Percentiles rank a stretch among this genome's conserved stretches.
Evolutionary conservation across 2,329 filamentous ascomycete species (phyloP).

Genomic region (Xylaria sp.): DNA sequence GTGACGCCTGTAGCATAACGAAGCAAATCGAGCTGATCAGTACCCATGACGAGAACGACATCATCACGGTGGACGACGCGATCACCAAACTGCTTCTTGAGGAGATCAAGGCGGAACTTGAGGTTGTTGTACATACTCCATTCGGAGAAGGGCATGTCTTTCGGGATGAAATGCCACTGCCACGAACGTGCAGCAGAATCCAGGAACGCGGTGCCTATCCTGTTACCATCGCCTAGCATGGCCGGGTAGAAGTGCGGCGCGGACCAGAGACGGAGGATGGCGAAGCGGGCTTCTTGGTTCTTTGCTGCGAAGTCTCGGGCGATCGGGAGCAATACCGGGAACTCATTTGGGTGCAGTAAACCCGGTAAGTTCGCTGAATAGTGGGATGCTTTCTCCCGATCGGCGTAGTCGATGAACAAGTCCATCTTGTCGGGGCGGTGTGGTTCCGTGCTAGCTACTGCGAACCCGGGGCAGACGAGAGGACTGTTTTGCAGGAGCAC

Average conservation of each 20-base stretch:
- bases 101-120: slow-evolving; percentile 48
- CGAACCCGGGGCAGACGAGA: slow-evolving; percentile 51
- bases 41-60: slow-evolving; percentile 59
- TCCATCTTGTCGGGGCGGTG: slow-evolving; percentile 51
- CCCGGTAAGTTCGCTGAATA: slow-evolving; percentile 49
- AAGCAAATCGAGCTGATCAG: slow-evolving; percentile 55
- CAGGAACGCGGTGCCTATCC: slow-evolving; percentile 53
- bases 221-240: slow-evolving; percentile 55
- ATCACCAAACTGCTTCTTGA: slow-evolving; percentile 49
- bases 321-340: slow-evolving; percentile 50
- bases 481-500: slow-evolving; percentile 45
- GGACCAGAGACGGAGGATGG: slow-evolving; percentile 59
- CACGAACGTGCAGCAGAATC: slow-evolving; percentile 58
- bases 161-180: slow-evolving; percentile 58
- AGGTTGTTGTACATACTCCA: slow-evolving; percentile 57
- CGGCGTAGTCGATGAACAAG: slow-evolving; percentile 58
- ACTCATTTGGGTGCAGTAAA: slow-evolving; percentile 46
- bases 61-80: slow-evolving; percentile 57
- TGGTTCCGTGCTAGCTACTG: slow-evolving; percentile 53
- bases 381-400: slow-evolving; percentile 39
- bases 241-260: slow-evolving; percentile 62
- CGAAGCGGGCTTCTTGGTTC: slow-evolving; percentile 51
- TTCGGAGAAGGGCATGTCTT: slow-evolving; percentile 43
- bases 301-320: slow-evolving; percentile 49
- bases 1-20: slow-evolving; percentile 54